phyloP scores from a whole-genome alignment of 805 yeast genomes.

The Zygosaccharomyces rouxii region DNA sequence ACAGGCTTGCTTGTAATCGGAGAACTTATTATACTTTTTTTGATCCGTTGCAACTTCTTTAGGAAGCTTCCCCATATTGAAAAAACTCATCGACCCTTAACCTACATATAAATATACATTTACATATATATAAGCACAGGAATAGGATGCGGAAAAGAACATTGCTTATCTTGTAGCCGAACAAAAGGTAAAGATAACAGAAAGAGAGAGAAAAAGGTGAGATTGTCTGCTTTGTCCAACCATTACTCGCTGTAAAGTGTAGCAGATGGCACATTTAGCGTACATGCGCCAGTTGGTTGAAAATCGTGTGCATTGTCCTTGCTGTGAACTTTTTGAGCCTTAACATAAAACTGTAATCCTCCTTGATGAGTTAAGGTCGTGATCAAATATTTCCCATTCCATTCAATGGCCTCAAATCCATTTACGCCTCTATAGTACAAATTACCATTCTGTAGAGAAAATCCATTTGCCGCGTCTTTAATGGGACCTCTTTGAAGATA shows the following conservation, averaged over 20 bases:
- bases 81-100: no score
- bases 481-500: slow-evolving; percentile 12
- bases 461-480: slow-evolving; percentile 35
- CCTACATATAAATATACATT: no score
- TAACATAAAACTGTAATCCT: neutral
- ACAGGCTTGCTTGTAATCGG: no score
- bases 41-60: no score
- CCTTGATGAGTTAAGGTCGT: neutral
- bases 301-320: slow-evolving; percentile 18
- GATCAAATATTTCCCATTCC: slow-evolving; percentile 22
- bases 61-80: no score
- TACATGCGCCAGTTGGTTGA: slow-evolving; percentile 9
- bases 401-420: slow-evolving; percentile 40
- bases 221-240: no score
- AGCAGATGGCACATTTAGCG: neutral
- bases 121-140: no score
- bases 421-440: slow-evolving; percentile 36
- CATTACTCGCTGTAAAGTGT: neutral
- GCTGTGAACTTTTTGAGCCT: neutral
- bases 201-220: neutral
- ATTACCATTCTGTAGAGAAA: slow-evolving; percentile 38
- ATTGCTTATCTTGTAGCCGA: no score
- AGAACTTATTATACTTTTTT: no score
- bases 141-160: no score
- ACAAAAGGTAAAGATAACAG: neutral